These are phyloP conservation scores for Volvariella volvacea DNA, from an alignment of 1,284 basidiomycete species.

Conservation along the genomic window DNA sequence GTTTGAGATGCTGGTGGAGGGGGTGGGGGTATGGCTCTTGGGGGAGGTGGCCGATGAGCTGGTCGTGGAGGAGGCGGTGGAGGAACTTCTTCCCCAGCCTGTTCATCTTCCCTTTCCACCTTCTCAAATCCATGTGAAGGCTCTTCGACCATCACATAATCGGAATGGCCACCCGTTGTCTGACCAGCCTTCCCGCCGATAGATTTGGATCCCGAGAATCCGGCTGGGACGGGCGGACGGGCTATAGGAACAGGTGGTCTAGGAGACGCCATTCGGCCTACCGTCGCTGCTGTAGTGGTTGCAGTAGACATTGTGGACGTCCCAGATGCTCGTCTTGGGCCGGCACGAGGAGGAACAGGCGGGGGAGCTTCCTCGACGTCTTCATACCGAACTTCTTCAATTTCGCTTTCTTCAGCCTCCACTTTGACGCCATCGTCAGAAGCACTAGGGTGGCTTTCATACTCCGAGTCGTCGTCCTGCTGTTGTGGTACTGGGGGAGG, in stretches of 20 bases:
- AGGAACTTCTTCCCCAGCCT: constrained; percentile 32
- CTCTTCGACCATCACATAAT: constrained; percentile 58
- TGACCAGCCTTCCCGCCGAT: no score
- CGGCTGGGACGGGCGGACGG: constrained; percentile 36
- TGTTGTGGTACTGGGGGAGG: constrained; percentile 17
- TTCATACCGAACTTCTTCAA: constrained; percentile 53
- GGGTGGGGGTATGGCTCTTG: constrained; percentile 14
- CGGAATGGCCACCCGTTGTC: constrained; percentile 34
- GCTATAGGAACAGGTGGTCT: constrained; percentile 29
- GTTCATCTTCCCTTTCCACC: constrained; percentile 15
- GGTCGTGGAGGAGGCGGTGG: constrained; percentile 32
- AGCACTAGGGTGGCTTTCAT: constrained; percentile 33
- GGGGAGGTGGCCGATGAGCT: constrained; percentile 18
- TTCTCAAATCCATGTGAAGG: constrained; percentile 23
- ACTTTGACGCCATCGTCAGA: constrained; percentile 57
- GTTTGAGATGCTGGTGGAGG: constrained; percentile 11
- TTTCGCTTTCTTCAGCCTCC: constrained; percentile 62
- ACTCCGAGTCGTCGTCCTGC: constrained; percentile 30
- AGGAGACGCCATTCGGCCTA: background rate
- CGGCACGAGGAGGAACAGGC: constrained; percentile 23
- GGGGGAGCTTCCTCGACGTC: constrained; percentile 39
- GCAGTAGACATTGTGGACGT: no score
- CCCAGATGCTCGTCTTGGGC: constrained; percentile 4
- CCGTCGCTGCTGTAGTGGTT: no score
- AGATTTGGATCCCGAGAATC: constrained; percentile 11